These are phyloP conservation scores for Fusarium kyushuense DNA, from an alignment of 2,329 filamentous ascomycete genomes.

Conservation along the genomic window DNA sequence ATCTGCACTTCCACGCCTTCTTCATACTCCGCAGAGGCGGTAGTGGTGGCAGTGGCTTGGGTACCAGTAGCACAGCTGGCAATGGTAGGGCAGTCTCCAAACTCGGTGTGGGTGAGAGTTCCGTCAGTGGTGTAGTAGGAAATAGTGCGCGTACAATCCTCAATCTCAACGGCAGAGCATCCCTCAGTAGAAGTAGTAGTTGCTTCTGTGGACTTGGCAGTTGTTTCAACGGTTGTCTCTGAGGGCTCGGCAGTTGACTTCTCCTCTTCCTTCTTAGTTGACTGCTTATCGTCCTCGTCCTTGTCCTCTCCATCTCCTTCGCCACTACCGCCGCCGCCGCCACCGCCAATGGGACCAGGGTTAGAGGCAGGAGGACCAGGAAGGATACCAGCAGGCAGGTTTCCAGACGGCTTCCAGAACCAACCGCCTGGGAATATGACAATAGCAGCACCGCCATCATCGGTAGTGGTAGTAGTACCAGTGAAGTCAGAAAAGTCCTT, in stretches of 20 bases:
- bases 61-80: constrained; percentile 24
- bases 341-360: background rate
- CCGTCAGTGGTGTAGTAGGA: constrained; percentile 17
- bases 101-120: constrained; percentile 13
- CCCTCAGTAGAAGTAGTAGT: constrained; percentile 15
- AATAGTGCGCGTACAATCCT: constrained; percentile 17
- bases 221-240: background rate
- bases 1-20: constrained; percentile 7
- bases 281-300: background rate
- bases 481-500: constrained; percentile 19
- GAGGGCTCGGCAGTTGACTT: constrained; percentile 3
- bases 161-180: constrained; percentile 14
- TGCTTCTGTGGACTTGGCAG: constrained; percentile 7
- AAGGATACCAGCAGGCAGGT: background rate
- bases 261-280: constrained; percentile 6
- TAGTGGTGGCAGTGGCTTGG: constrained; percentile 9
- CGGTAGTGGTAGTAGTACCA: constrained; percentile 18
- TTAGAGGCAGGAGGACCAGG: background rate
- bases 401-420: constrained; percentile 24
- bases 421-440: constrained; percentile 17
- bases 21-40: background rate
- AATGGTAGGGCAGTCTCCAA: constrained; percentile 9
- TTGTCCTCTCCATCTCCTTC: background rate
- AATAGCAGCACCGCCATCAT: constrained; percentile 16
- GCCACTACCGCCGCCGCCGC: background rate